Base-by-base conservation (phyloP, 805 yeast genomes). In the Candida sithepensis region DNA sequence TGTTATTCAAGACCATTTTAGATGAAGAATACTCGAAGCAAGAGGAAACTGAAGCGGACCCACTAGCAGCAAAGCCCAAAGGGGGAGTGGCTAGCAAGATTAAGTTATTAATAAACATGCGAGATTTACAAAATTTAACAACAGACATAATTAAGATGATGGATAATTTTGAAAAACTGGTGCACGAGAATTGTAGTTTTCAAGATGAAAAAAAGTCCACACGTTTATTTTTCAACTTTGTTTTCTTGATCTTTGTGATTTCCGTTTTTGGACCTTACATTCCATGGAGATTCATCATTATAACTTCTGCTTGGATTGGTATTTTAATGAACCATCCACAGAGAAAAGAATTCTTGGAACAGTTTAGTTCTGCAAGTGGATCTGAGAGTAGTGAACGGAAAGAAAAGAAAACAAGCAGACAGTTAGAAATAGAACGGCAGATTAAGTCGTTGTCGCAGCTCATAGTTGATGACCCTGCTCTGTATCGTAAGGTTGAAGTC, bases 391-490 rank as follows among this genome's bases (percentile, higher is more conserved):
- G 7, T 16, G 21, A n/a, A 16, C 38, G 38, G 4, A 28, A 24
- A n/a, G 34, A 41, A 23, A 44, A n/a, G n/a, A 19, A 37, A 20
- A 39, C 30, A 5, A 30, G 16, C 14, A 33, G 34, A 16, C 42
- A 39, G 14, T 7, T 39, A 5, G 8, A 21, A 16, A n/a, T 21
- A 7, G 39, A n/a, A 21, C 40, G 38, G 9, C 41, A 43, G 23
- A 42, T 58, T 10, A 44, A 44, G 36, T 22, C 32, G 1, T 22
- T 55, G 9, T 39, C 45, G 3, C 43, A 45, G 20, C 79, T 80
- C 51, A 78, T 90, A 8, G 69, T 87, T n/a, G 95, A 88, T 59
- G 89, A 83, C 48, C 68, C 76, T 0, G 84, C 89, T 0, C 82
- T 81, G 42, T 63, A 68, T 0, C 70, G 79, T 39, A 63, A 68